Conservation (phyloP, 2,329 filamentous ascomycete species). For the Nigrospora sphaerica region DNA sequence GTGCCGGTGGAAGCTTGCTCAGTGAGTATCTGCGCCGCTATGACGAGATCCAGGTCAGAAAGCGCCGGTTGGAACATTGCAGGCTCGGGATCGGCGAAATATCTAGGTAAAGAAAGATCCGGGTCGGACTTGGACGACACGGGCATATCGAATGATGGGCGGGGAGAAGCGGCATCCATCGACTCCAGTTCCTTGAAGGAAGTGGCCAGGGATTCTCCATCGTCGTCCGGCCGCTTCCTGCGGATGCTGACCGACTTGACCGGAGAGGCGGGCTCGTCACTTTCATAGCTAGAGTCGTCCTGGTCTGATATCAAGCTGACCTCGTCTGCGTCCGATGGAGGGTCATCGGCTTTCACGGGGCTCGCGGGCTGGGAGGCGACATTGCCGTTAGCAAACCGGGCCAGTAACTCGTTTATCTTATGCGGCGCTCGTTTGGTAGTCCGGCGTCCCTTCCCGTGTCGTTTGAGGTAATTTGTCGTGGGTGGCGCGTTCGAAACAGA, state of each 20-base stretch:
- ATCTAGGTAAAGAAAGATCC: slow-evolving; percentile 43
- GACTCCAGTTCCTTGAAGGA: slow-evolving; percentile 43
- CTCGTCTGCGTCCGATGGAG: slow-evolving; percentile 38
- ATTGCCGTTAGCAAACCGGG: slow-evolving; percentile 26
- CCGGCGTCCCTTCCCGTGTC: slow-evolving; percentile 35
- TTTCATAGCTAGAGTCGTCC: slow-evolving; percentile 44
- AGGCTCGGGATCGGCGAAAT: slow-evolving; percentile 55
- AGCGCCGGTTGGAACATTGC: slow-evolving; percentile 35
- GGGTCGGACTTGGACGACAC: slow-evolving; percentile 39
- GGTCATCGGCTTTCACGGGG: slow-evolving; percentile 30
- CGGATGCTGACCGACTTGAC: slow-evolving; percentile 38
- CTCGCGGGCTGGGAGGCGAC: slow-evolving; percentile 29
- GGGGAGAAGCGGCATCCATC: slow-evolving; percentile 37
- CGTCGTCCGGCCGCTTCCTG: slow-evolving; percentile 39
- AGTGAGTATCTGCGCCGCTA: slow-evolving; percentile 63
- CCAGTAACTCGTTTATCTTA: slow-evolving; percentile 28
- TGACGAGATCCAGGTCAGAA: slow-evolving; percentile 55
- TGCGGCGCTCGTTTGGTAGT: slow-evolving; percentile 26
- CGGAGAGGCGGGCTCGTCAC: slow-evolving; percentile 41
- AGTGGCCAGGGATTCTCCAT: slow-evolving; percentile 43
- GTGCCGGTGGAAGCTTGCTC: slow-evolving; percentile 57
- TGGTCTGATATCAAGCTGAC: slow-evolving; percentile 48
- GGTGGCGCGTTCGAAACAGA: slow-evolving; percentile 28
- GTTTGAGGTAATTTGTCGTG: slow-evolving; percentile 40
- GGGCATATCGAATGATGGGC: slow-evolving; percentile 41